Conservation (phyloP, 805 yeast genomes). For the Cyberlindnera maclurae region DNA sequence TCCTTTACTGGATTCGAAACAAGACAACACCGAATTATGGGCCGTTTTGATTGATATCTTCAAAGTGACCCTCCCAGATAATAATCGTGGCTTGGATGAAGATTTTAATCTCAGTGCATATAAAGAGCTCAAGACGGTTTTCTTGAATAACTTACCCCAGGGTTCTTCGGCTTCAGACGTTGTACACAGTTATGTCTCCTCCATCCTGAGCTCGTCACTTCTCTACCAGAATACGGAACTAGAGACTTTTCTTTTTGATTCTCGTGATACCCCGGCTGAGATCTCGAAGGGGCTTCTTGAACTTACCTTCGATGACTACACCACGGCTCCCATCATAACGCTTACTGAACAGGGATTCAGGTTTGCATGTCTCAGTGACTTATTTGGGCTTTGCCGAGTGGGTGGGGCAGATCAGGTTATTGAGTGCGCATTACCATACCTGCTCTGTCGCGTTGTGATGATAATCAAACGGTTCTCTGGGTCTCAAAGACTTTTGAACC, state of each 20-base stretch:
- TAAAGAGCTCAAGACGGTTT: conserved; percentile 29
- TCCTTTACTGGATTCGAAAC: conserved; percentile 12
- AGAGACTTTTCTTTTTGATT: conserved; percentile 33
- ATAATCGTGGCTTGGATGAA: conserved; percentile 31
- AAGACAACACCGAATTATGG: conserved; percentile 28
- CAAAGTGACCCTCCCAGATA: conserved; percentile 31
- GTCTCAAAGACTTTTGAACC: conserved; percentile 51
- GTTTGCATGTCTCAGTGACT: conserved; percentile 47
- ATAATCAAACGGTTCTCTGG: conserved; percentile 57
- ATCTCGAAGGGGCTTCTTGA: conserved; percentile 32
- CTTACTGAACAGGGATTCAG: conserved; percentile 43
- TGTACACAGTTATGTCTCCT: conserved; percentile 37
- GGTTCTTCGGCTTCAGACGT: conserved; percentile 23
- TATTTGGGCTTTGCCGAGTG: conserved; percentile 33
- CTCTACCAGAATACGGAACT: conserved; percentile 50
- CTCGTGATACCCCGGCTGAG: conserved; percentile 26
- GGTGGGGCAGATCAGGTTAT: conserved; percentile 19
- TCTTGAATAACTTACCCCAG: conserved; percentile 35
- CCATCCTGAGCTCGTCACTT: conserved; percentile 54
- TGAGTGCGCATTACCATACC: conserved; percentile 34
- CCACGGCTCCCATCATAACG: conserved; percentile 44
- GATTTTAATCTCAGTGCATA: conserved; percentile 40
- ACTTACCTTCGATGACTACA: conserved; percentile 41
- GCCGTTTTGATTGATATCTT: conserved; percentile 34
- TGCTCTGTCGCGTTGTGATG: conserved; percentile 52